Conservation (phyloP, 2,329 filamentous ascomycete species). For the Diplodia sapinea region DNA sequence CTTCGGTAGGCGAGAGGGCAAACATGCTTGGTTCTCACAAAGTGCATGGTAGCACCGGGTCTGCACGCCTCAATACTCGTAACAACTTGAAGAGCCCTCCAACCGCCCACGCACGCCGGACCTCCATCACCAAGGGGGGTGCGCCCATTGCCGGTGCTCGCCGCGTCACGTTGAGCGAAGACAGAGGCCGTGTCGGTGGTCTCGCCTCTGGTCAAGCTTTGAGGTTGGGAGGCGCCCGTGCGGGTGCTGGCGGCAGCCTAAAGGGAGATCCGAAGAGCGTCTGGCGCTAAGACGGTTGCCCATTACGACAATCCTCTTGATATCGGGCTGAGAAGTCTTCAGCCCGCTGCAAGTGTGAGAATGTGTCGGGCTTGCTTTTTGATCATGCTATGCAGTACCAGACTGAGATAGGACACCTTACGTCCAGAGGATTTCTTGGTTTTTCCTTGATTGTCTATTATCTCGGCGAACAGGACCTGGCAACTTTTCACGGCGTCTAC, state of each 20-base stretch:
- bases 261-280: slow-evolving; percentile 31
- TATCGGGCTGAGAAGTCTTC: neutral
- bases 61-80: slow-evolving; percentile 69
- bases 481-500: neutral
- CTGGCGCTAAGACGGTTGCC: slow-evolving; percentile 30
- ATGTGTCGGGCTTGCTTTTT: neutral
- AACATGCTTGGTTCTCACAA: slow-evolving; percentile 56
- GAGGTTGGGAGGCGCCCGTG: slow-evolving; percentile 37
- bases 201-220: slow-evolving; percentile 40
- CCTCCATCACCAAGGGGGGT: slow-evolving; percentile 66
- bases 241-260: slow-evolving; percentile 27
- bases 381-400: slow-evolving; percentile 8
- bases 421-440: neutral
- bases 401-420: neutral
- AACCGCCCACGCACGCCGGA: slow-evolving; percentile 65
- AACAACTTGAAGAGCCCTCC: slow-evolving; percentile 68
- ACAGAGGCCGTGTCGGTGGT: slow-evolving; percentile 38
- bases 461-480: neutral
- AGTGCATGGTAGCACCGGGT: slow-evolving; percentile 60
- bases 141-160: slow-evolving; percentile 48
- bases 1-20: slow-evolving; percentile 57
- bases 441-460: neutral
- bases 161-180: slow-evolving; percentile 44
- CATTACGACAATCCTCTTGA: neutral
- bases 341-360: neutral